Evolutionary conservation across 371 early-diverging fungal genomes (phyloP).

Genomic region (Lichtheimia ornata): DNA sequence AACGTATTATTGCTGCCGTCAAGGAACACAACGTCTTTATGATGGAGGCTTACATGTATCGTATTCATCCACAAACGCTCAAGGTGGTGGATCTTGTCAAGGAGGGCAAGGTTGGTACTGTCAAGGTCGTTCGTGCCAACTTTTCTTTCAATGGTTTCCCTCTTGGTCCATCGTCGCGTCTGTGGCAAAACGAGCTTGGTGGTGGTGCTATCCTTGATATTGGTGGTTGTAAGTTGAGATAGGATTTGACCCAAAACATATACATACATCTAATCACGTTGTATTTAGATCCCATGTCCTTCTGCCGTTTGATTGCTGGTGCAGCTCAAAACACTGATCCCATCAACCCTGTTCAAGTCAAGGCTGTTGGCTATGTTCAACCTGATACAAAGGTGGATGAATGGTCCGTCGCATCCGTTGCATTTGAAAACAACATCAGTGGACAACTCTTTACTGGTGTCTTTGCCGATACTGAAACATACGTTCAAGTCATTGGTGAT

Average conservation of each 20-base stretch:
- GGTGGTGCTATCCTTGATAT: conserved; percentile 53
- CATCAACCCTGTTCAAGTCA: conserved; percentile 31
- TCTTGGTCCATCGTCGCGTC: conserved; percentile 35
- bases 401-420: conserved; percentile 42
- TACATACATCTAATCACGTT: not conserved
- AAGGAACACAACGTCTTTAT: conserved; percentile 33
- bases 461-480: conserved; percentile 39
- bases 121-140: conserved; percentile 40
- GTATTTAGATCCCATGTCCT: conserved; percentile 44
- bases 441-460: conserved; percentile 47
- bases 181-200: conserved; percentile 49
- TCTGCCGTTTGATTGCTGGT: conserved; percentile 45
- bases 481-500: conserved; percentile 38
- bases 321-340: conserved; percentile 18
- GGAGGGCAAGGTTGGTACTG: conserved; percentile 35
- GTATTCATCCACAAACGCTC: conserved; percentile 47
- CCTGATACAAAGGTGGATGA: conserved; percentile 48
- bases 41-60: conserved; percentile 58
- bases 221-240: conserved; percentile 43
- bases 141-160: conserved; percentile 42
- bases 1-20: conserved; percentile 30
- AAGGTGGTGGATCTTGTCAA: conserved; percentile 32
- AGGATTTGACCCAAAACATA: not conserved
- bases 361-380: conserved; percentile 42
- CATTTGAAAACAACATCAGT: conserved; percentile 31